A percentile compares a stretch with the other conserved stretches of the same genome.
Conservation (phyloP, 75 land plant species). For the Isoetes taiwanensis region DNA sequence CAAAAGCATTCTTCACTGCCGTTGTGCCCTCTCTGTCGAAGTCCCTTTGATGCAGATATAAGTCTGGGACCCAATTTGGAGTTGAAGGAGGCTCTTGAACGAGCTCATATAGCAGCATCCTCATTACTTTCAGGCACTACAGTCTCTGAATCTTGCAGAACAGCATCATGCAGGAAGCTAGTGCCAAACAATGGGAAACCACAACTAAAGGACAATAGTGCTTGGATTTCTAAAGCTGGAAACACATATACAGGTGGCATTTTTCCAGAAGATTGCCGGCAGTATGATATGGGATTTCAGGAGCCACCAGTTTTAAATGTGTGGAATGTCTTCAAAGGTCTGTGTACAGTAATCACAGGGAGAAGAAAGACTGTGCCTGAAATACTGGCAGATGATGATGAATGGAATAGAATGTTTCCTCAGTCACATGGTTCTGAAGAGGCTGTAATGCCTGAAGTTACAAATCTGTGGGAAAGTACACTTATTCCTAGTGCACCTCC, state of each 20-base stretch:
- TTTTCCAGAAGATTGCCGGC: not conserved
- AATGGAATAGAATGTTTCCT: conserved; percentile 26
- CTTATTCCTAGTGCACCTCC: conserved; percentile 93
- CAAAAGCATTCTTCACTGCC: not conserved
- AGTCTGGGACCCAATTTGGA: conserved; percentile 1
- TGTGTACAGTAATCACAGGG: not conserved
- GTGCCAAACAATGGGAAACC: too few species aligned
- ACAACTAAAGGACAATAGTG: too few species aligned
- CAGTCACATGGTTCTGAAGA: too few species aligned
- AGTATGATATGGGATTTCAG: not conserved
- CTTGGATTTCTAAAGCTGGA: not conserved
- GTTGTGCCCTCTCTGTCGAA: conserved; percentile 3
- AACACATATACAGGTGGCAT: not conserved
- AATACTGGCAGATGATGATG: not conserved
- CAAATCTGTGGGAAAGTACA: conserved; percentile 29
- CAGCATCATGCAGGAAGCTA: too few species aligned
- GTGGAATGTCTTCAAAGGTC: not conserved
- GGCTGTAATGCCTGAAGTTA: conserved; percentile 33
- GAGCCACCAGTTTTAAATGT: not conserved
- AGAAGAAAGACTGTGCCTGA: not conserved
- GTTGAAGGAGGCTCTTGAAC: not conserved
- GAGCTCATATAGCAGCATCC: too few species aligned
- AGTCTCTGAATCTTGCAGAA: too few species aligned
- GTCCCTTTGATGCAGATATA: not conserved
- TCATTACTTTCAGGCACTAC: too few species aligned